Evolutionary conservation across 73 alveolate species (phyloP), one percentile per base, ranked within the genome.

Genomic region (Symbiodinium pilosum): DNA sequence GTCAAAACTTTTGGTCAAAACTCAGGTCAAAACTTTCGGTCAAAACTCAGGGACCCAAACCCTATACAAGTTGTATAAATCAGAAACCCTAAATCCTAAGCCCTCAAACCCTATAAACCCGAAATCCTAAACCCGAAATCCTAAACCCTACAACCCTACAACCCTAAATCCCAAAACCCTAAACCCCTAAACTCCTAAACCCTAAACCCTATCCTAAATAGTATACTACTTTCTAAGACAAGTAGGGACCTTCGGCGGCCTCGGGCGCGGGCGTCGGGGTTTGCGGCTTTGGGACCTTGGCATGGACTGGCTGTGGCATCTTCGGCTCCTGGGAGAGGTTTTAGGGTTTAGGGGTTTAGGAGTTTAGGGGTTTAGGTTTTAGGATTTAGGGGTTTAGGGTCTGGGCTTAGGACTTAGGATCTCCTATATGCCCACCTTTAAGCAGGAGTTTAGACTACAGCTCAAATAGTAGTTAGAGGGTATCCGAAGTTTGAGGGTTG

Each of bases 221-320:
- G 21, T 47, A 47, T 9, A 47, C 59, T 14, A 6, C 59, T 14
- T 14, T 14, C 59, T 9, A 47, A 47, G 14, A 14, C 59, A 14
- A 6, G n/a, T n/a, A n/a, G n/a, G n/a, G n/a, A n/a, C n/a, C n/a
- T n/a, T n/a, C n/a, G 73, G 4, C 12, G 38, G 43, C 51, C 87
- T 36, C 54, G 54, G 43, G 32, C 44, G 87, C 54, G 83, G 94
- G 56, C 4, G 83, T 18, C 84, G 56, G 39, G 26, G 84, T 34
- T 71, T 68, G 43, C 71, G 68, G 7, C 26, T 68, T 68, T 40
- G 68, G 38, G 43, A 84, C 21, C 94, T 87, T 87, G 24, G 94
- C 84, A 5, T 84, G 94, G 34, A 87, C 94, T 12, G 94, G 94
- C 94, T 52, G 83, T 14, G 94, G 94, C 94, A 87, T 87, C 56